Evolutionary conservation across 257 asterid genomes (phyloP).

Genomic region (Lycium barbarum): DNA sequence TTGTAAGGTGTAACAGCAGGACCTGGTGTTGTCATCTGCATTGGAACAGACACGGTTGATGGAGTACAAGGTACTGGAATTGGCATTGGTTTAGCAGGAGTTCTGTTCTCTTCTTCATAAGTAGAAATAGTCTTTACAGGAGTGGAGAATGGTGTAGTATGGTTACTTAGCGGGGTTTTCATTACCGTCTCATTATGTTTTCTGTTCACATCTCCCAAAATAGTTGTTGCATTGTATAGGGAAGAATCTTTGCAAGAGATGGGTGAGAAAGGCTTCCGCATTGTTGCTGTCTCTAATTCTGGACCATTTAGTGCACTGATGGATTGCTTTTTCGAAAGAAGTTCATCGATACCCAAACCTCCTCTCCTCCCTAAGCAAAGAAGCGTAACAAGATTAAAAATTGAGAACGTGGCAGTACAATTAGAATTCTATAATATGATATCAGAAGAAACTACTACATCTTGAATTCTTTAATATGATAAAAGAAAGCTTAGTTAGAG

Average conservation of each 20-base stretch:
- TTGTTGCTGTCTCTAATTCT: slow-evolving; percentile 31
- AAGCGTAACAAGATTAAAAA: slow-evolving; percentile 2
- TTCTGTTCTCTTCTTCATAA: slow-evolving; percentile 65
- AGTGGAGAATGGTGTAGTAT: slow-evolving; percentile 39
- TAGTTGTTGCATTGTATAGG: slow-evolving; percentile 57
- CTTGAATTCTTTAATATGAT: slow-evolving; percentile 1
- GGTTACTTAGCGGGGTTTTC: slow-evolving; percentile 46
- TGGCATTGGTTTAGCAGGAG: slow-evolving; percentile 60
- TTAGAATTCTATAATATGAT: not conserved
- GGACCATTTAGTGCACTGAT: slow-evolving; percentile 21
- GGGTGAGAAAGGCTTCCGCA: slow-evolving; percentile 91
- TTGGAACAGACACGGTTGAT: slow-evolving; percentile 63
- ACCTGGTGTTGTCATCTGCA: slow-evolving; percentile 76
- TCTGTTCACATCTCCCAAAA: slow-evolving; percentile 63
- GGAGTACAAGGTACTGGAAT: slow-evolving; percentile 67
- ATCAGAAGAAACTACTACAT: not conserved
- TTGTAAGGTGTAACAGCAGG: slow-evolving; percentile 32
- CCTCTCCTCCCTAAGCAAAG: slow-evolving; percentile 76
- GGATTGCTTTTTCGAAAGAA: slow-evolving; percentile 38
- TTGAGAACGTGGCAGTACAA: not conserved
- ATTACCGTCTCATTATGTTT: slow-evolving; percentile 63
- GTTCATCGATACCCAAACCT: slow-evolving; percentile 81
- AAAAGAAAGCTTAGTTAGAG: not conserved
- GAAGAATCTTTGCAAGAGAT: slow-evolving; percentile 77
- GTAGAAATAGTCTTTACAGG: slow-evolving; percentile 60